phyloP scores from a whole-genome alignment of 345 rosid genomes.

The Citrus hindsii region DNA sequence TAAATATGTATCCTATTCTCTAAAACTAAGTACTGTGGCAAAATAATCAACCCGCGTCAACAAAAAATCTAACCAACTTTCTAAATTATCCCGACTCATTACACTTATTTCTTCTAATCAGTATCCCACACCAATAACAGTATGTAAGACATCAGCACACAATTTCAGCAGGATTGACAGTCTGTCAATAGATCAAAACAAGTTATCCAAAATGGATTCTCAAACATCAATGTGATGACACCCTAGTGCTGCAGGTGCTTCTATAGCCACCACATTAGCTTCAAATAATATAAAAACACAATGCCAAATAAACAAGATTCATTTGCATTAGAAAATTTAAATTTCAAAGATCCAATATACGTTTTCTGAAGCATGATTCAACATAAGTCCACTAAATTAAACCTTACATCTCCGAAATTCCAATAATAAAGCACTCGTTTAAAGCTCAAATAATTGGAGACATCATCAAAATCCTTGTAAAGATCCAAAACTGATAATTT shows the following conservation, averaged over 20 bases:
- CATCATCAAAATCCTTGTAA: conserved; percentile 8
- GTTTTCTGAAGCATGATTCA: conserved; percentile 11
- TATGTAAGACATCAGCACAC: neutral
- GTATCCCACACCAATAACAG: neutral
- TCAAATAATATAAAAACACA: no score
- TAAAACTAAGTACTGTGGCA: neutral
- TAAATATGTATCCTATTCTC: neutral
- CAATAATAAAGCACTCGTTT: neutral
- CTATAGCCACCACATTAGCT: neutral
- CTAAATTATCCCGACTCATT: neutral
- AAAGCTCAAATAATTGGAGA: conserved; percentile 5
- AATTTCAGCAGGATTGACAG: neutral
- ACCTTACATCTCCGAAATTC: conserved; percentile 22
- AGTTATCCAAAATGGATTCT: neutral
- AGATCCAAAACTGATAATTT: conserved; percentile 35
- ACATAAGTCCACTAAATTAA: conserved; percentile 3
- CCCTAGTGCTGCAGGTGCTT: neutral
- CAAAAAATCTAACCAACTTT: neutral
- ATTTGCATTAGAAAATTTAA: neutral
- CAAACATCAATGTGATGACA: neutral
- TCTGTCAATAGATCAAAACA: neutral
- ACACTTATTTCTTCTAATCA: neutral
- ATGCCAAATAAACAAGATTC: neutral
- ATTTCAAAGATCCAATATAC: neutral
- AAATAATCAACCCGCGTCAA: neutral